Percentiles rank a stretch among this genome's conserved stretches.
Conservation (phyloP, 176 grass and related monocot species). For the Musa beccarii region DNA sequence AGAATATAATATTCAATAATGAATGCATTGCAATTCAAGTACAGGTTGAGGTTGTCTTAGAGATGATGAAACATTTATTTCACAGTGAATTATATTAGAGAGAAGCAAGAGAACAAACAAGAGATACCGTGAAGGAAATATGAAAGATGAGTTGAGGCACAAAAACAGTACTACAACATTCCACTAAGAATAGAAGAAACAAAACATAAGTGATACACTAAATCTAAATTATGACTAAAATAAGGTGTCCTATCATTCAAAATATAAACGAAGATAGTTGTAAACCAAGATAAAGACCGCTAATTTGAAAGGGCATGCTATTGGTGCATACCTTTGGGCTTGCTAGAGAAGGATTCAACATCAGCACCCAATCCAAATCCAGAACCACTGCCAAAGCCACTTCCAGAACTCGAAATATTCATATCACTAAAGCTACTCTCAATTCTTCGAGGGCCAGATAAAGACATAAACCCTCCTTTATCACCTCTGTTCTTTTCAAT, state of each 20-base stretch:
- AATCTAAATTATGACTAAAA: too few species aligned
- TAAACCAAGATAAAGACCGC: too few species aligned
- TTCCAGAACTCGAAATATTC: conserved; percentile 43
- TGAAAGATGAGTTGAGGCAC: background rate
- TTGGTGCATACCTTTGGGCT: conserved; percentile 48
- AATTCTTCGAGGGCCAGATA: conserved; percentile 52
- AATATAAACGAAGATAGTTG: too few species aligned
- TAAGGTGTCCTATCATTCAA: too few species aligned
- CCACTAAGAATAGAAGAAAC: background rate
- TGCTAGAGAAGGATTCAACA: conserved; percentile 52
- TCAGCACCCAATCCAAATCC: conserved; percentile 44
- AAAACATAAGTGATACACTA: background rate
- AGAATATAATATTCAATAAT: background rate
- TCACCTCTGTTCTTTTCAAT: conserved; percentile 72
- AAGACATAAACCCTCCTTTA: conserved; percentile 66
- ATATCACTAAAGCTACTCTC: conserved; percentile 58
- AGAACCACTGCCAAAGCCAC: conserved; percentile 53
- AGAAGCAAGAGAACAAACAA: background rate
- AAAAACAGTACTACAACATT: background rate
- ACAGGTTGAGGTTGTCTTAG: background rate
- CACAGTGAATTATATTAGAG: background rate
- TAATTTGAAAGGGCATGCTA: background rate
- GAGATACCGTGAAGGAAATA: background rate
- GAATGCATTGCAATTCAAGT: background rate
- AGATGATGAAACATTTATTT: background rate